These are phyloP conservation scores for Phaeotremella fagi DNA, from an alignment of 768 basidiomycete species.

Conservation along the genomic window DNA sequence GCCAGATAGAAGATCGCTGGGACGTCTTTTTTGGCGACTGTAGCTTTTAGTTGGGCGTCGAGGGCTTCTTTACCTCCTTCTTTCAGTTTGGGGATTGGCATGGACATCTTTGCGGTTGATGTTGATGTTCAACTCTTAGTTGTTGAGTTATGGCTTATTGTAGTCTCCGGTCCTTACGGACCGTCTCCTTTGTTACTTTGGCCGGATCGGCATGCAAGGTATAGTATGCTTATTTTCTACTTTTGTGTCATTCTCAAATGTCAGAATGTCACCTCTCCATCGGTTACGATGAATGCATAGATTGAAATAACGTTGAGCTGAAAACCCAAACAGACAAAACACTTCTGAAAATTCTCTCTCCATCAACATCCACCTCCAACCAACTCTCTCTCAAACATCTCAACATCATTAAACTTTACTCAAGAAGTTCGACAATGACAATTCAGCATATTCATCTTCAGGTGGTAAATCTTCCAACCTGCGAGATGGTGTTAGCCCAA, in stretches of 20 bases:
- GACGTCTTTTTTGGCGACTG: conserved; percentile 11
- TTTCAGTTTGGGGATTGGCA: background rate
- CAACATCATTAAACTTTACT: conserved; percentile 32
- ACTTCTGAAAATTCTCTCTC: background rate
- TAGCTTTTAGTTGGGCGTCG: conserved; percentile 11
- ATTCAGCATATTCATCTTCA: conserved; percentile 84
- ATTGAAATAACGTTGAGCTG: no score
- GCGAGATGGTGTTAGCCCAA: background rate
- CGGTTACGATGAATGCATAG: no score
- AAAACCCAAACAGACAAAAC: no score
- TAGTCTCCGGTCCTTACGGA: no score
- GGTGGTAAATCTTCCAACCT: conserved; percentile 78
- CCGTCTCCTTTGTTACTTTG: no score
- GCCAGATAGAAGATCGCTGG: conserved; percentile 27
- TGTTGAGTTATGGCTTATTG: background rate
- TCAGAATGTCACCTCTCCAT: no score
- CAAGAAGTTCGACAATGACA: conserved; percentile 85
- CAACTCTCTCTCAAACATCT: background rate
- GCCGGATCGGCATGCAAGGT: no score
- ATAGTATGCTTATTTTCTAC: no score
- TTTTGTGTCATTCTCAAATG: no score
- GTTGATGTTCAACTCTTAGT: no score
- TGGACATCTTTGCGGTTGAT: background rate
- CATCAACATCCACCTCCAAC: background rate
- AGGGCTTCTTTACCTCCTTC: background rate